Base-by-base conservation (phyloP, 495 filamentous ascomycete species). In the Amphirosellinia nigrospora region DNA sequence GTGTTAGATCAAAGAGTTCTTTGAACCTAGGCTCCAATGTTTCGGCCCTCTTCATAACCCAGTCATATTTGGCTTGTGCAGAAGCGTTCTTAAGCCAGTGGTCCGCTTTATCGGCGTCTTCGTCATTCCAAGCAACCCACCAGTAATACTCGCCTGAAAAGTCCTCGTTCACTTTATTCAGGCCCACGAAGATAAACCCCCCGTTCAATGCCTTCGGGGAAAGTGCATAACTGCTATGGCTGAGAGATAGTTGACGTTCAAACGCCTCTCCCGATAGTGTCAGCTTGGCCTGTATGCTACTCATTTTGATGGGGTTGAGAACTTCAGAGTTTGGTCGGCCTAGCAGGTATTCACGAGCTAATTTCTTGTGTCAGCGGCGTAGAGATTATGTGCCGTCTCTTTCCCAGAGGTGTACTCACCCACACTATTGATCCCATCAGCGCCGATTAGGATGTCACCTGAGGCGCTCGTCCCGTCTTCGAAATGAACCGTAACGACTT, bases 401-500 rank as follows among this genome's bases (percentile, higher is more conserved):
- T 23, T 28, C 32, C 34, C 10, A 21, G 32, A 53, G 21, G 50
- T 30, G 11, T 34, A 61, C 77, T 15, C 60, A 80, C 79, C 72
- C n/a, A 70, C 58, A 34, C 79, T 81, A 19, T 75, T 75, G 0
- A 81, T 75, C 16, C 85, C 86, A 71, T 88, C 86, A 0, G 84
- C 81, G 4, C 84, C 86, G 10, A 89, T 75, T 4, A 87, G 65
- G 0, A 84, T 70, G 32, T 76, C 72, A 0, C 81, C 82, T 10
- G 71, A 86, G 1, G 84, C 81, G 3, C 87, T 88, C 21, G 85
- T 85, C 59, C 89, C 88, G 75, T 93, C 92, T 41, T 88, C 88
- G 84, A 94, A 94, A 77, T 88, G 89, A 48, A 87, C 87, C 50
- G 84, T 87, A 39, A 92, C 80, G 74, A 87, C 85, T 56, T 80